phyloP scores from a whole-genome alignment of 495 filamentous ascomycete species.

The Apodospora peruviana region DNA sequence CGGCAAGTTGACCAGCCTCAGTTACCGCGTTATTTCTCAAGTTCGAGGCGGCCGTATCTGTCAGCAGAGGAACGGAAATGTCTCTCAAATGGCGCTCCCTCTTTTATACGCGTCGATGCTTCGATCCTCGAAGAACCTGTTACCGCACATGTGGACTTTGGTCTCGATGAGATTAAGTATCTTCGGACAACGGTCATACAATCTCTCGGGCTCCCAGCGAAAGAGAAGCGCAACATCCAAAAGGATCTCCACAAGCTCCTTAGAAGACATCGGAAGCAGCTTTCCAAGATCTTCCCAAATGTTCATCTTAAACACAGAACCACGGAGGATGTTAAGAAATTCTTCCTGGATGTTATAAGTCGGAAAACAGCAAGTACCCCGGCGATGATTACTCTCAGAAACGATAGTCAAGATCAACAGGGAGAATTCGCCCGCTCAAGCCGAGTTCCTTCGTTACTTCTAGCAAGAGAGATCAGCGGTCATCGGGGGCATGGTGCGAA shows the following conservation, averaged over 20 bases:
- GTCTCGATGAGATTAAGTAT: constrained; percentile 46
- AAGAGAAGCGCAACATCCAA: constrained; percentile 1
- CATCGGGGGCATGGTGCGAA: constrained; percentile 24
- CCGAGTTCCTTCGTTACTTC: constrained; percentile 26
- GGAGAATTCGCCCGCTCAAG: constrained; percentile 20
- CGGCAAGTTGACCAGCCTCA: background rate
- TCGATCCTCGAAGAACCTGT: background rate
- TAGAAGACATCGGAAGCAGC: background rate
- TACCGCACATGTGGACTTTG: constrained; percentile 39
- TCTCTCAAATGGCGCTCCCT: constrained; percentile 11
- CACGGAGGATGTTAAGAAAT: constrained; percentile 25
- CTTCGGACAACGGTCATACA: constrained; percentile 1
- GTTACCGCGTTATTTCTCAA: constrained; percentile 4
- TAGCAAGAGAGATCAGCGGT: constrained; percentile 35
- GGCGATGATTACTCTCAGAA: constrained; percentile 20
- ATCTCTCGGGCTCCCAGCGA: background rate
- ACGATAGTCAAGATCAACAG: constrained; percentile 19
- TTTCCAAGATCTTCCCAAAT: background rate
- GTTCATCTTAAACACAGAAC: constrained; percentile 6
- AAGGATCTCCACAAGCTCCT: constrained; percentile 21
- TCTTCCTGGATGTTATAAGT: constrained; percentile 26
- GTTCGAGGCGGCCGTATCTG: constrained; percentile 26
- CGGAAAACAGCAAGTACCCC: constrained; percentile 11
- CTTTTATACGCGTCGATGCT: constrained; percentile 6
- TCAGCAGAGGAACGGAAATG: constrained; percentile 16